phyloP scores from a whole-genome alignment of 768 basidiomycete genomes.

The Suillus discolor region DNA sequence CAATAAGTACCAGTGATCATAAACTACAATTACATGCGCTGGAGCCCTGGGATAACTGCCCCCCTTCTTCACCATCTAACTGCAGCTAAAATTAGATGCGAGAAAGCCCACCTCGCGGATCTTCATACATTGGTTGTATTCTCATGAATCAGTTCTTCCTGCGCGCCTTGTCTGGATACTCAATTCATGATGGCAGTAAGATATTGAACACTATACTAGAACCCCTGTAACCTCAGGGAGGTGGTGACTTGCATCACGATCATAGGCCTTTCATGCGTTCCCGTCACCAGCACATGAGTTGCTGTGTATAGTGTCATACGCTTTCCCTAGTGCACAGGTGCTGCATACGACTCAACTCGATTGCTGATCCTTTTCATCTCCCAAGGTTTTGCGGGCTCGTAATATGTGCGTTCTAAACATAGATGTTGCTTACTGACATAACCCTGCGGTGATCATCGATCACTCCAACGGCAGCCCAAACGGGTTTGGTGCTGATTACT shows the following conservation, averaged over 20 bases:
- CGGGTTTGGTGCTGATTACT: too few species aligned
- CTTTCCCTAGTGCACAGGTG: background rate
- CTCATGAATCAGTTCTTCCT: background rate
- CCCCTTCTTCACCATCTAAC: background rate
- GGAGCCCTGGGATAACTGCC: background rate
- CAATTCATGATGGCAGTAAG: too few species aligned
- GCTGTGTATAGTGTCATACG: background rate
- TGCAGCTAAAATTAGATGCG: background rate
- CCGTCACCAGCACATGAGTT: background rate
- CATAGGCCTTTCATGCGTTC: background rate
- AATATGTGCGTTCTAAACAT: background rate
- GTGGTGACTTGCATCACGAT: background rate
- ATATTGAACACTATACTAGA: background rate
- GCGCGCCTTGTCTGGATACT: background rate
- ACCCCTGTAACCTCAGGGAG: background rate
- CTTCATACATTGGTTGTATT: background rate
- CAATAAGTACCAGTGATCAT: background rate
- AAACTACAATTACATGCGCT: background rate
- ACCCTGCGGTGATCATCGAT: too few species aligned
- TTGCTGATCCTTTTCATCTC: background rate
- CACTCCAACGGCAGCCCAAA: too few species aligned
- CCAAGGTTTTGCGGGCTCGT: too few species aligned
- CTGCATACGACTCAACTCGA: background rate
- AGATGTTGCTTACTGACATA: too few species aligned
- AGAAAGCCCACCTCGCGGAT: background rate